Evolutionary conservation across 2,329 filamentous ascomycete species (phyloP), one percentile per base, ranked within the genome.

Genomic region (Ilyonectria mors-panacis): DNA sequence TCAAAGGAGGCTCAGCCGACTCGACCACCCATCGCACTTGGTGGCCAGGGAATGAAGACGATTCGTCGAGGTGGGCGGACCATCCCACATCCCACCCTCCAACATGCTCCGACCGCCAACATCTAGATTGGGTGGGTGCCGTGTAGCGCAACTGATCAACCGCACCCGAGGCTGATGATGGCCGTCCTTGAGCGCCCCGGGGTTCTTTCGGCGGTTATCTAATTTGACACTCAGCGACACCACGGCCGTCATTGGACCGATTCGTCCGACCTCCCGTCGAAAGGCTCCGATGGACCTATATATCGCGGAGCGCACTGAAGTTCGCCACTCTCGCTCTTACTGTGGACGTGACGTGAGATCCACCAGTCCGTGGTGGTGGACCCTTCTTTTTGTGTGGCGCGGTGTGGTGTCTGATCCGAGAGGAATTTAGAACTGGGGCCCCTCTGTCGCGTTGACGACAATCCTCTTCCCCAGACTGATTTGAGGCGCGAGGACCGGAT

Each of bases 1-100:
- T 67, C 58, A 61, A 66, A 75, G 58, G 70, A 76, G 70, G 67
- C 70, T 62, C 70, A 63, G 66, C 73, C 67, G 68, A 67, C 61
- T 62, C 56, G 60, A 71, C 66, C 65, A 53, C 17, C 39, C 60
- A 70, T 60, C 37, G 61, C 48, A 69, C 61, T 63, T 63, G 68
- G 69, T 66, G 73, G 71, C 64, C 57, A 66, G 66, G 60, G 45
- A 67, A 44, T 37, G 63, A 44, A 59, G 55, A 39, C 58, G 59
- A 75, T 75, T 75, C 71, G 73, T 59, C 50, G 33, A 56, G 33
- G 53, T 44, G 51, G 51, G 55, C 64, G 47, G 64, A 67, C 71
- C 65, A 66, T 73, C 72, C 68, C 73, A 71, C 69, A 19, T 42
- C 44, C 58, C 37, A 44, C 65, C 67, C 70, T 55, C 69, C 65